Evolutionary conservation across 306 rosid genomes (phyloP), one percentile per base, ranked within the genome.

Genomic region (Notholithocarpus densiflorus): DNA sequence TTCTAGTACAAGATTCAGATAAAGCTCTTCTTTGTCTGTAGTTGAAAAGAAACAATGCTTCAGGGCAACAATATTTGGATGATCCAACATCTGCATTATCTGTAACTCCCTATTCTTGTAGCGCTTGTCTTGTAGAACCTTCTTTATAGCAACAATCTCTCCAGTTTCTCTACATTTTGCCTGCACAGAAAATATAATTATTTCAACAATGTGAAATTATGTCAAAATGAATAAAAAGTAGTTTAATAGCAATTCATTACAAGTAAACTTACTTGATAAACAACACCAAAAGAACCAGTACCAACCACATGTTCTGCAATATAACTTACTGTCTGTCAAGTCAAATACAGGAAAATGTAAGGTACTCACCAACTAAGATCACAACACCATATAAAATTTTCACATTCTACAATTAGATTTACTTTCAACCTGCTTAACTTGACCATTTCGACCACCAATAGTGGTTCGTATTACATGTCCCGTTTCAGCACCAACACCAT

Each of bases 111-210:
- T 89, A 79, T 95, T 95, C 86, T 93, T 95, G 90, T 92, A 95
- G 74, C 99, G 95, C 89, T 92, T 92, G 91, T 95, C 99, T 84
- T 95, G 99, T 75, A 95, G 96, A 82, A 95, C 99, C 88, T 95
- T 95, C 89, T 95, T 95, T 81, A 95, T 95, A 74, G 99, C 99
- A 48, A 95, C 97, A 84, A 92, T 90, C 88, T 95, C 99, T 77
- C 98, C 99, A 1, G 99, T 93, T 86, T 95, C 99, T 89, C 98
- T 93, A 77, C 99, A 95, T 81, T 95, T 95, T 26, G 99, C 99
- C 99, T 95, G 77, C 73, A 20, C 64, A 75, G 77, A 68, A 70
- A 27, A 43, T 54, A 14, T 69, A 51, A n/a, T 60, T 74, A 57
- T 72, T 21, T 68, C 56, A 34, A 48, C 56, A 70, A 1, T 18